These are phyloP conservation scores for Globisporangium paroecandrum DNA, from an alignment of 352 stramenopile genomes.

Conservation along the genomic window DNA sequence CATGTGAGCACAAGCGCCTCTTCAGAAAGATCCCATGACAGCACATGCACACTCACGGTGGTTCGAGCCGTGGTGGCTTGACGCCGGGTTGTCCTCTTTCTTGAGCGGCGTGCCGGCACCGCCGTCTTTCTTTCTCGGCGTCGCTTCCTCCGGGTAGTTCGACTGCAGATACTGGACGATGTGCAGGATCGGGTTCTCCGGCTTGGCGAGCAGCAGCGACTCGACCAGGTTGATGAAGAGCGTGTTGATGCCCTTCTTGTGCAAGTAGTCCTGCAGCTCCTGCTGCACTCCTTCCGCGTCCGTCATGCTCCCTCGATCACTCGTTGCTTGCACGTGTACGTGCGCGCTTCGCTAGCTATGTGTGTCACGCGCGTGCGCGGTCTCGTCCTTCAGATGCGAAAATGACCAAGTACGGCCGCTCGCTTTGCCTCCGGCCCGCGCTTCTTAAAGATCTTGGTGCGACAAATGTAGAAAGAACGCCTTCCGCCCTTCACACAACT, in stretches of 20 bases:
- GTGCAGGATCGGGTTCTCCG: slow-evolving; percentile 85
- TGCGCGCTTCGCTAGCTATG: neutral
- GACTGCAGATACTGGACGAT: slow-evolving; percentile 89
- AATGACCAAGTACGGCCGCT: neutral
- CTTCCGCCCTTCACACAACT: neutral
- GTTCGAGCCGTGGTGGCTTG: slow-evolving; percentile 21
- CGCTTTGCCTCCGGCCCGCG: neutral
- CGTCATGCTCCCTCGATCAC: slow-evolving; percentile 38
- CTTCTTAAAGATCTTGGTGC: neutral
- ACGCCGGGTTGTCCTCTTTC: slow-evolving; percentile 54
- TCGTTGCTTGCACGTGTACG: too few relatives aligned
- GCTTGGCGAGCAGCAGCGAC: slow-evolving; percentile 86
- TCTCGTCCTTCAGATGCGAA: neutral
- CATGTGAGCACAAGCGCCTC: neutral
- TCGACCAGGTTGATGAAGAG: slow-evolving; percentile 92
- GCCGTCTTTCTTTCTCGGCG: slow-evolving; percentile 36
- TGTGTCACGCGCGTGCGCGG: neutral
- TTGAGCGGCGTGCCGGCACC: slow-evolving; percentile 1
- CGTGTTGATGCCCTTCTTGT: slow-evolving; percentile 91
- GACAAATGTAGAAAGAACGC: slow-evolving; percentile 1
- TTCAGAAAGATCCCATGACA: slow-evolving; percentile 19
- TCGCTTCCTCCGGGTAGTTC: slow-evolving; percentile 84
- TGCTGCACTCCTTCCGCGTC: slow-evolving; percentile 87
- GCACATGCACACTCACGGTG: slow-evolving; percentile 8
- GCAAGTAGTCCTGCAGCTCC: slow-evolving; percentile 89